Evolutionary conservation across 192 early-diverging fungal species (phyloP), one percentile per base, ranked within the genome.

Genomic region (Dimargaris cristalligena): DNA sequence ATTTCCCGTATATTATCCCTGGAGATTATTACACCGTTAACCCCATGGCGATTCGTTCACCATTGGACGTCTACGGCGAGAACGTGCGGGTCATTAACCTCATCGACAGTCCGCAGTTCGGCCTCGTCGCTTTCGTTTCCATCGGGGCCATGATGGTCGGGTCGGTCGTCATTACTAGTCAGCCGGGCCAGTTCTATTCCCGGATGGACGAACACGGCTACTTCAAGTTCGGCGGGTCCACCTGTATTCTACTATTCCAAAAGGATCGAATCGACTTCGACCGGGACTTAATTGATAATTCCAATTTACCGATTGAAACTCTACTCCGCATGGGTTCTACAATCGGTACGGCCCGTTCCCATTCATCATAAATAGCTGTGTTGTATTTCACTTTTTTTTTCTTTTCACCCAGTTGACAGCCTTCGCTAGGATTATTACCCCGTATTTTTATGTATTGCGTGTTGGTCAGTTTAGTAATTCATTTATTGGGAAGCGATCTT

Each of bases 131-230:
- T 0, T 75, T 75, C 69, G 78, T 84, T 0, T 67, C 72, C 52
- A 79, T 91, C 58, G 89, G 89, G 16, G 86, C 87, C 26, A 88
- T 91, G 85, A 78, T 91, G 81, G 87, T 91, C 2, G 89, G 89
- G 14, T 83, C 81, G 13, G 86, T 87, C 44, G 62, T 80, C 9
- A 49, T 82, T 30, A 88, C 86, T 1, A 68, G 70, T 1, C 32
- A 75, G 33, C 63, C 60, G 3, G 73, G 72, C 2, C 41, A 50
- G 4, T 28, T 63, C 2, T 71, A 82, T 3, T 66, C 74, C 58
- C 62, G 89, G 44, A 74, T 78, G 61, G 88, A 91, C 61, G 88
- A 90, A 64, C 74, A 82, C 46, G 88, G 88, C 34, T 87, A 85
- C 61, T 91, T 89, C 64, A 77, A 79, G 0, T 91, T 89, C 78